These are phyloP conservation scores for Euphorbia celastroides DNA, from an alignment of 441 rosid genomes.

Conservation along the genomic window DNA sequence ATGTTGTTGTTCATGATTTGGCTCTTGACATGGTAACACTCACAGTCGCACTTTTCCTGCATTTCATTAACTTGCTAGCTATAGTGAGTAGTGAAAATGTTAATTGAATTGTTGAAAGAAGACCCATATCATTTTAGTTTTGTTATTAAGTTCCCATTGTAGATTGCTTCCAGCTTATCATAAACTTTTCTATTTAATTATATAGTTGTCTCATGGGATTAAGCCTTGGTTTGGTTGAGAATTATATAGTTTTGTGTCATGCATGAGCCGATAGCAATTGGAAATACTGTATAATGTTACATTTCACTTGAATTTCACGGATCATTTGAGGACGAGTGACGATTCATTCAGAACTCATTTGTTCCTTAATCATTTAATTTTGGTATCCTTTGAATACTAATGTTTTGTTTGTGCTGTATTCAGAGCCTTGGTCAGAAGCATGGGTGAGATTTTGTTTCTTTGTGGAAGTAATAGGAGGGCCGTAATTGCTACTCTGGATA, in stretches of 20 bases:
- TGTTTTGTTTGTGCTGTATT: background rate
- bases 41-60: background rate
- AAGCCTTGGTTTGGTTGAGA: background rate
- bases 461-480: conserved; percentile 78
- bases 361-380: conserved; percentile 3
- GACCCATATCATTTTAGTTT: background rate
- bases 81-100: background rate
- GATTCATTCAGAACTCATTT: background rate
- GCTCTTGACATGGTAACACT: background rate
- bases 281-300: background rate
- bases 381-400: conserved; percentile 1
- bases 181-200: too few relatives aligned
- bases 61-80: background rate
- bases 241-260: background rate
- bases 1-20: background rate
- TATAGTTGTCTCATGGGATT: too few relatives aligned
- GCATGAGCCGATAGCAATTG: too few relatives aligned
- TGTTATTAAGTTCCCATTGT: background rate
- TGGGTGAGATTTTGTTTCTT: conserved; percentile 80
- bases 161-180: background rate
- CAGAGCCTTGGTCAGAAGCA: conserved; percentile 91
- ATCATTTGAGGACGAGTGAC: background rate
- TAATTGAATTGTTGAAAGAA: background rate
- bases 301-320: background rate
- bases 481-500: conserved; percentile 54